Evolutionary conservation across 2,329 filamentous ascomycete genomes (phyloP), one percentile per base, ranked within the genome.

Genomic region (Daldinia sp.): DNA sequence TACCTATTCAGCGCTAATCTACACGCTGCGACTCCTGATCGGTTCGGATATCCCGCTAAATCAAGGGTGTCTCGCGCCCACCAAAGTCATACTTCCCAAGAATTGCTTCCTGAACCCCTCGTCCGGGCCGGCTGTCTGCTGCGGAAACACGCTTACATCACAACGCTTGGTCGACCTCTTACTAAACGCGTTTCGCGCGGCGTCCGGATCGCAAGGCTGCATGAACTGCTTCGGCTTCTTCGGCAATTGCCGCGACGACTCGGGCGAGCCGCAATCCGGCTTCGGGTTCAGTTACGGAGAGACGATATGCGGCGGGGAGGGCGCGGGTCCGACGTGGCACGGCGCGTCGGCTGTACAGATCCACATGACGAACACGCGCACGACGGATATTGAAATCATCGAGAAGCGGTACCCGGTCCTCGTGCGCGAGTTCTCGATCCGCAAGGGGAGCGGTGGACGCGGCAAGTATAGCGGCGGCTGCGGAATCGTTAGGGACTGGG

Each of bases 171-270:
- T 70, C 0, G 73, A 74, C 41, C 66, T 73, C 3, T 58, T 74
- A 1, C 70, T 72, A 15, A 68, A 68, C 39, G 70, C 72, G 3
- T 74, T 74, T 68, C 41, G 76, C 1, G 79, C 79, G 3, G 78
- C 78, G 2, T 91, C 92, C 1, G 92, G 92, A 1, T 89, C 85
- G 0, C 92, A 94, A 73, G 92, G 92, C n/a, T 91, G 92, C 75
- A 91, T 89, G 77, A 94, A 94, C 79, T 94, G 91, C 0, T 94
- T 94, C 74, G 92, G 92, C 60, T 92, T 92, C 74, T 89, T 89
- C 46, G 70, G 72, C 46, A 73, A 72, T 20, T 79, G 79, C 2
- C 68, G 68, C 53, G 66, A 62, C 18, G 67, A 73, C 20, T 64
- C 66, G 6, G 71, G 61, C 10, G 42, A 30, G 15, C 42, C 64